A percentile compares a stretch with the other conserved stretches of the same genome.
phyloP scores from a whole-genome alignment of 352 stramenopile species.

The Phytopythium mirpurense region DNA sequence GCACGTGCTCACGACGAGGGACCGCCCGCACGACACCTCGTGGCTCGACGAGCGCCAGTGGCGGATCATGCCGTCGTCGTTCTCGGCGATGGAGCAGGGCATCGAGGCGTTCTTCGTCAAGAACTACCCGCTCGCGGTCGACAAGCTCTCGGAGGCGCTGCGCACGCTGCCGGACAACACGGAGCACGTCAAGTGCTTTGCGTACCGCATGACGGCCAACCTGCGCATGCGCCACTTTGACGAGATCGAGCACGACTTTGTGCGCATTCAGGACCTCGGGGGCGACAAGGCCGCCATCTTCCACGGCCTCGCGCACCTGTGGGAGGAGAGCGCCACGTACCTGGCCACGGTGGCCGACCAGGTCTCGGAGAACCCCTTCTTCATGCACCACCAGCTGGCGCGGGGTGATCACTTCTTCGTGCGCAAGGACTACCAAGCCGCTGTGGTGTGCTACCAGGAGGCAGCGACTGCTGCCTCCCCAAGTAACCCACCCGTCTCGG shows the following conservation, averaged over 20 bases:
- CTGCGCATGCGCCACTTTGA: slow-evolving; percentile 52
- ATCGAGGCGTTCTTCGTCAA: slow-evolving; percentile 72
- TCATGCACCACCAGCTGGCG: slow-evolving; percentile 49
- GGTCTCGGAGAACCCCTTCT: slow-evolving; percentile 35
- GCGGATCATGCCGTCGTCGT: slow-evolving; percentile 31
- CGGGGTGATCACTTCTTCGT: slow-evolving; percentile 60
- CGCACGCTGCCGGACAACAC: slow-evolving; percentile 48
- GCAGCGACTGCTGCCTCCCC: slow-evolving; percentile 18
- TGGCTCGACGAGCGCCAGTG: slow-evolving; percentile 39
- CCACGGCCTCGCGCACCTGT: slow-evolving; percentile 62
- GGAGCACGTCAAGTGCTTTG: slow-evolving; percentile 69
- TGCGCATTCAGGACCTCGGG: slow-evolving; percentile 45
- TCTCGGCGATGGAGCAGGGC: slow-evolving; percentile 44
- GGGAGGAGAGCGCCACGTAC: slow-evolving; percentile 57
- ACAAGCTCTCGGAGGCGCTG: slow-evolving; percentile 38
- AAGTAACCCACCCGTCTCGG: background rate
- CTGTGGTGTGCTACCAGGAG: slow-evolving; percentile 47
- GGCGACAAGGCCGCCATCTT: slow-evolving; percentile 75
- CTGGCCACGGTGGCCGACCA: slow-evolving; percentile 32
- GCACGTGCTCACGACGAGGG: slow-evolving; percentile 39
- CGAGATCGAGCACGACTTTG: slow-evolving; percentile 40
- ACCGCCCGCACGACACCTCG: slow-evolving; percentile 13
- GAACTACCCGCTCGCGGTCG: slow-evolving; percentile 51
- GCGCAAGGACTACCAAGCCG: slow-evolving; percentile 45
- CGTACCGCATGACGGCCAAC: slow-evolving; percentile 71